Conservation (phyloP, 495 filamentous ascomycete genomes). For the Tuber umbilicatum region DNA sequence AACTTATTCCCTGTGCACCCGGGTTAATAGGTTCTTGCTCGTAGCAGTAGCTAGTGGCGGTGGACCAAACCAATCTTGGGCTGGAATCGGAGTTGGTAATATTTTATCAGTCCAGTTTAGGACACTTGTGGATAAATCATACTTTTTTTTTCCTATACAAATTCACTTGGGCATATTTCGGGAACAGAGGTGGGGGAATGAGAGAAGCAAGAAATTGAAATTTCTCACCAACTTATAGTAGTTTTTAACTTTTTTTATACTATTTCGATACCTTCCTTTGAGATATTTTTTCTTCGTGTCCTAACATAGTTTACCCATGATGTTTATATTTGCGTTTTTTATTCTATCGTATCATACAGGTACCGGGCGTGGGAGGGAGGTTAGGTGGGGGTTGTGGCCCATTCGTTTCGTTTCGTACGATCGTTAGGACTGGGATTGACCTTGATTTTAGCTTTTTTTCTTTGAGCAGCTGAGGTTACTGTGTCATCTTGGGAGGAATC, state of each 20-base stretch:
- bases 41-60: neutral
- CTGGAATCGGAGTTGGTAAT: conserved; percentile 2
- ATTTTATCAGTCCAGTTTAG: neutral
- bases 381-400: neutral
- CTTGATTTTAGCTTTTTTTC: neutral
- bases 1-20: neutral
- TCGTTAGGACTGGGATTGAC: neutral
- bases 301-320: neutral
- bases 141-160: conserved; percentile 6
- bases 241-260: neutral
- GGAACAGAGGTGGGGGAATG: neutral
- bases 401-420: neutral
- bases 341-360: neutral
- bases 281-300: neutral
- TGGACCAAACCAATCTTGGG: conserved; percentile 3
- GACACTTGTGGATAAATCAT: neutral
- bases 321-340: neutral
- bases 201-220: neutral
- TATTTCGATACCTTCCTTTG: neutral
- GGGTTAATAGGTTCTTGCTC: neutral
- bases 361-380: neutral
- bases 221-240: neutral
- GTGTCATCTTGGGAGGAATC: neutral
- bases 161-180: neutral
- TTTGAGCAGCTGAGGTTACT: neutral